Conservation (phyloP, 1,139 yeast species). For the Sporopachydermia cereana region DNA sequence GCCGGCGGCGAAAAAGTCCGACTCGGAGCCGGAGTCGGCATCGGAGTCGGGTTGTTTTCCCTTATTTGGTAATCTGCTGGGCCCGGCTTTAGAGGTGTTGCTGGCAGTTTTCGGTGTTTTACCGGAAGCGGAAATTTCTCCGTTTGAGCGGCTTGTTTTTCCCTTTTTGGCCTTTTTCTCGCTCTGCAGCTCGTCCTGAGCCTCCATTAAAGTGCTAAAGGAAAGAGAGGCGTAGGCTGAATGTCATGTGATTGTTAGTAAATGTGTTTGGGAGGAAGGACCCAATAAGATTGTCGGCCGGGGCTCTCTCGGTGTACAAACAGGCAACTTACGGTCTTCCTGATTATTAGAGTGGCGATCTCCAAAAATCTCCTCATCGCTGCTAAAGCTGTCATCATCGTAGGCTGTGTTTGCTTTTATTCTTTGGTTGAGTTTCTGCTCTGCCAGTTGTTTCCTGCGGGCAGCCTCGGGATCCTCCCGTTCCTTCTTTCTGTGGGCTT, state of each 20-base stretch:
- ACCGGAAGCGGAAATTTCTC: too few species aligned
- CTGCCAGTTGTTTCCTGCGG: background rate
- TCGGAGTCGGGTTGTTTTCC: constrained; percentile 7
- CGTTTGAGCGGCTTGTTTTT: too few species aligned
- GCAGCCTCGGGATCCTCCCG: background rate
- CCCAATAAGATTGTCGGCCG: too few species aligned
- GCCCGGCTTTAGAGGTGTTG: too few species aligned
- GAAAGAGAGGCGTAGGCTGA: constrained; percentile 33
- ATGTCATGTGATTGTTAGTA: background rate
- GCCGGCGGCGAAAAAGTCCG: constrained; percentile 12
- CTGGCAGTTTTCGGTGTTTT: too few species aligned
- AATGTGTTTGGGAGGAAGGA: too few species aligned
- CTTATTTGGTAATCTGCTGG: background rate
- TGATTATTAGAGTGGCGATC: constrained; percentile 19
- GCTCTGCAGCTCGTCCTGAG: constrained; percentile 37
- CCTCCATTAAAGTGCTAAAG: constrained; percentile 47
- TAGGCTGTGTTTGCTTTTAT: constrained; percentile 25
- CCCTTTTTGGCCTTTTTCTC: constrained; percentile 16
- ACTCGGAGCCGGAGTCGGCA: constrained; percentile 12
- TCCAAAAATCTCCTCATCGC: constrained; percentile 17
- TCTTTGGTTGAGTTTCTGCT: constrained; percentile 12
- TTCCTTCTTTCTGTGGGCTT: background rate
- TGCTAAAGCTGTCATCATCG: constrained; percentile 11
- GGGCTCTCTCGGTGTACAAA: too few species aligned
- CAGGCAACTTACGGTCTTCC: constrained; percentile 10